These are phyloP conservation scores for Umbelopsis sp. DNA, from an alignment of 371 early-diverging fungal species.

Conservation along the genomic window DNA sequence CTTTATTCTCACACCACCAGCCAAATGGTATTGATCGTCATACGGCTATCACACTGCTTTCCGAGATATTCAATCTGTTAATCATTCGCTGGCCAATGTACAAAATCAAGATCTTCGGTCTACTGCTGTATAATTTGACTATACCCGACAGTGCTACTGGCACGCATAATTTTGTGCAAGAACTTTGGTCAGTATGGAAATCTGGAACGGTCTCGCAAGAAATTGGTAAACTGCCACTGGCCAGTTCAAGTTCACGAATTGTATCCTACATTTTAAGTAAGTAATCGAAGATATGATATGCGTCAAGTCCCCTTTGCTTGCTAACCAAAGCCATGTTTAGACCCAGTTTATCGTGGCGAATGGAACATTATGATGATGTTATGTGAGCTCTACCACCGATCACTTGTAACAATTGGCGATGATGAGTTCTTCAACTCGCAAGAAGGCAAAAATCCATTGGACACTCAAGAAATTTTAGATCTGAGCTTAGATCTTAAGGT, in stretches of 20 bases:
- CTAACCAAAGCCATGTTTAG: constrained; percentile 21
- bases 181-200: background rate
- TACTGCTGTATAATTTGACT: constrained; percentile 49
- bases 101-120: constrained; percentile 57
- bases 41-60: constrained; percentile 23
- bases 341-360: constrained; percentile 35
- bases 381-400: constrained; percentile 74
- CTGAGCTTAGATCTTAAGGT: constrained; percentile 66
- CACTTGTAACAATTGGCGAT: constrained; percentile 81
- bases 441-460: constrained; percentile 51
- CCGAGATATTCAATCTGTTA: constrained; percentile 56
- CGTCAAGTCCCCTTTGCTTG: background rate
- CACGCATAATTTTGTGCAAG: constrained; percentile 17
- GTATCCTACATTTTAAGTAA: constrained; percentile 1
- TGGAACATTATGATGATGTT: constrained; percentile 70
- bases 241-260: background rate
- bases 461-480: constrained; percentile 50
- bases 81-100: constrained; percentile 63
- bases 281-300: background rate
- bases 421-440: constrained; percentile 73
- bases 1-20: background rate
- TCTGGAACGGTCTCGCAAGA: background rate
- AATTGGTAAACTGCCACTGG: constrained; percentile 6
- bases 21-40: background rate
- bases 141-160: constrained; percentile 20